Evolutionary conservation across 2,329 filamentous ascomycete species (phyloP).

Genomic region (Diaporthe citrichinensis): DNA sequence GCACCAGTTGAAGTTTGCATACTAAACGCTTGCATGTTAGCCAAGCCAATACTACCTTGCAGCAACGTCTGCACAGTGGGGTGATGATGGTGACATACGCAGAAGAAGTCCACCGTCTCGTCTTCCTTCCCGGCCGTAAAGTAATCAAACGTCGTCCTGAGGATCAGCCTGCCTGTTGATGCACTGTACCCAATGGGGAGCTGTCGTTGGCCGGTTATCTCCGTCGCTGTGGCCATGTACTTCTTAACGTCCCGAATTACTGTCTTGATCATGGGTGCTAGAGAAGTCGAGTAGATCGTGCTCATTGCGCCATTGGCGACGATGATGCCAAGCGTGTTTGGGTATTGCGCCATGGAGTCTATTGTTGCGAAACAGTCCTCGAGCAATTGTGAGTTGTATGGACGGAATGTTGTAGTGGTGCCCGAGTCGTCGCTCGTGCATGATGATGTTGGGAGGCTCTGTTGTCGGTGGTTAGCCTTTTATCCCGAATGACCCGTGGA

Average conservation of each 20-base stretch:
- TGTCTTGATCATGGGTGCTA: conserved; percentile 45
- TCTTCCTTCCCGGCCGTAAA: conserved; percentile 40
- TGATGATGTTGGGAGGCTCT: conserved; percentile 38
- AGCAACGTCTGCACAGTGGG: too few species aligned
- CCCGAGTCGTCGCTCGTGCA: conserved; percentile 35
- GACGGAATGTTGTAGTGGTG: conserved; percentile 38
- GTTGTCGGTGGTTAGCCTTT: background rate
- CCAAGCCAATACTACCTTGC: background rate
- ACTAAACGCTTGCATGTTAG: conserved; percentile 19
- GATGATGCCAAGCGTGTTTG: conserved; percentile 49
- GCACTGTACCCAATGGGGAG: conserved; percentile 40
- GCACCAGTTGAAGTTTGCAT: conserved; percentile 74
- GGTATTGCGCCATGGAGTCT: conserved; percentile 47
- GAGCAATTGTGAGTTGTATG: conserved; percentile 44
- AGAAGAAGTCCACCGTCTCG: conserved; percentile 42
- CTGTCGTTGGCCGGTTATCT: conserved; percentile 34
- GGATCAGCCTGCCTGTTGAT: conserved; percentile 36
- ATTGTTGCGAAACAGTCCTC: conserved; percentile 45
- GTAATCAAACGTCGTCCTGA: conserved; percentile 39
- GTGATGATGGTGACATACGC: conserved; percentile 17
- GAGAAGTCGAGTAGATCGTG: conserved; percentile 28
- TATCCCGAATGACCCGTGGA: background rate
- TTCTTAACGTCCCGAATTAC: conserved; percentile 48
- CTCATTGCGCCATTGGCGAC: conserved; percentile 45
- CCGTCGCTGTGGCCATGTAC: conserved; percentile 44